phyloP scores from a whole-genome alignment of 352 stramenopile species.

The Saprolegnia diclina region DNA sequence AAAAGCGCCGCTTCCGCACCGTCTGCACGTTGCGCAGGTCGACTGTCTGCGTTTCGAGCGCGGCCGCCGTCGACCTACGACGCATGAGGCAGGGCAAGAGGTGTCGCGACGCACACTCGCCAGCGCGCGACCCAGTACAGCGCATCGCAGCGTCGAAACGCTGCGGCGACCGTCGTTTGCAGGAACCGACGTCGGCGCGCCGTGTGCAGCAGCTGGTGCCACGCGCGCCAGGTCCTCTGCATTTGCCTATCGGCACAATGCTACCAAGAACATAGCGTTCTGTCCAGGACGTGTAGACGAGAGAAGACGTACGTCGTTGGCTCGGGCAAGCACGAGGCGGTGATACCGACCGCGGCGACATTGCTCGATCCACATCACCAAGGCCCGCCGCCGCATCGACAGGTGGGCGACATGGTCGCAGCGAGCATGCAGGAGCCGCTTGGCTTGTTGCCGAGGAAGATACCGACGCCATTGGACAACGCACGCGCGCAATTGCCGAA shows the following conservation, averaged over 20 bases:
- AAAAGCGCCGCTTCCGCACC: background rate
- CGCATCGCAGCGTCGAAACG: background rate
- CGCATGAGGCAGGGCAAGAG: background rate
- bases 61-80: background rate
- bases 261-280: background rate
- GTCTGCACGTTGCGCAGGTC: background rate
- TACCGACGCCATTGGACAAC: background rate
- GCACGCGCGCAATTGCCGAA: background rate
- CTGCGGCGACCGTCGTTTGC: background rate
- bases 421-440: background rate
- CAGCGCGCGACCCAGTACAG: background rate
- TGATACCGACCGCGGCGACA: background rate
- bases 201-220: background rate
- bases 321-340: no score
- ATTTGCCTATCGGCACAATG: background rate
- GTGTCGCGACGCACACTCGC: background rate
- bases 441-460: background rate
- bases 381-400: background rate
- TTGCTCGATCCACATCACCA: background rate
- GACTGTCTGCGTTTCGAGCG: background rate
- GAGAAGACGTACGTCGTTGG: background rate
- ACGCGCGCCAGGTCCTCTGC: background rate
- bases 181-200: background rate
- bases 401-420: background rate
- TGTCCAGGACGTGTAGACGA: background rate